phyloP scores from a whole-genome alignment of 2,329 filamentous ascomycete genomes.

The Scopulariopsis brevicaulis region DNA sequence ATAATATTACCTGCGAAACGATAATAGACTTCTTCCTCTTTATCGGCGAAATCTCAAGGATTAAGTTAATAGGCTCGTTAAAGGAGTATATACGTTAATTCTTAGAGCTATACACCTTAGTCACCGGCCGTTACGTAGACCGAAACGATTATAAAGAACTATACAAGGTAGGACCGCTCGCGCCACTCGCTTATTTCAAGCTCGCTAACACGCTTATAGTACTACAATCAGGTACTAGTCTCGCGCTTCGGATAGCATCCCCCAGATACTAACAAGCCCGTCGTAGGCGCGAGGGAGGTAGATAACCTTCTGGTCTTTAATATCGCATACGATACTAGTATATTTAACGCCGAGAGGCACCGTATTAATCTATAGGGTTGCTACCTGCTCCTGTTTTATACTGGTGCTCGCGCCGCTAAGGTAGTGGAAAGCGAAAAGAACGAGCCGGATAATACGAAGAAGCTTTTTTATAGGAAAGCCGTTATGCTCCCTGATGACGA shows the following conservation, averaged over 20 bases:
- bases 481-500: constrained; percentile 8
- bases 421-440: constrained; percentile 14
- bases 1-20: constrained; percentile 9
- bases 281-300: too few species aligned
- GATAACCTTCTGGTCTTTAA: constrained; percentile 18
- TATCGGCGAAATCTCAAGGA: constrained; percentile 12
- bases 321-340: constrained; percentile 14
- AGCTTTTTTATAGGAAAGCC: constrained; percentile 15
- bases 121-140: constrained; percentile 16
- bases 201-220: too few species aligned
- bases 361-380: constrained; percentile 12
- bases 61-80: constrained; percentile 11
- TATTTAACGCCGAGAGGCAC: constrained; percentile 13
- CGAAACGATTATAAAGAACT: constrained; percentile 14
- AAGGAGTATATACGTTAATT: constrained; percentile 16
- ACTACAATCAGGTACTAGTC: too few species aligned
- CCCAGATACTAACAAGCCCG: too few species aligned
- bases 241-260: too few species aligned
- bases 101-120: constrained; percentile 13
- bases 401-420: constrained; percentile 14
- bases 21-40: constrained; percentile 15
- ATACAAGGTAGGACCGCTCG: constrained; percentile 11
- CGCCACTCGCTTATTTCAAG: neutral
- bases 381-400: constrained; percentile 17
- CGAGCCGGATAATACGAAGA: constrained; percentile 8